Conservation (phyloP, 495 filamentous ascomycete species). For the Filosporella fistucella region DNA sequence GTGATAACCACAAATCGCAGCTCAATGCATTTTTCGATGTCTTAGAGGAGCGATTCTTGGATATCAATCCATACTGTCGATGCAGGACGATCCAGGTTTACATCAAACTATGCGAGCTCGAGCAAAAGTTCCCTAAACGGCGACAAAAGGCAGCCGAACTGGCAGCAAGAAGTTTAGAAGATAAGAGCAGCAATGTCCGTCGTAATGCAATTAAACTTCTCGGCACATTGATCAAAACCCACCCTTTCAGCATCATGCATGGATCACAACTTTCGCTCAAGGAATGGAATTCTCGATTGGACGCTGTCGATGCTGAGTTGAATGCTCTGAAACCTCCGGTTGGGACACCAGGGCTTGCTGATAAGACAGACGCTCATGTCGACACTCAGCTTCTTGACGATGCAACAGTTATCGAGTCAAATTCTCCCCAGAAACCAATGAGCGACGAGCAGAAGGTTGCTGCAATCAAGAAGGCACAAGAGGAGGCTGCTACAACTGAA, state of each 20-base stretch:
- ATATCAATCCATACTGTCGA: conserved; percentile 95
- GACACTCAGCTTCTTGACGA: conserved; percentile 83
- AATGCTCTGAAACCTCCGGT: conserved; percentile 74
- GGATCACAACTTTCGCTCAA: conserved; percentile 78
- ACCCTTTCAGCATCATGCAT: conserved; percentile 90
- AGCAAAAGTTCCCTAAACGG: conserved; percentile 91
- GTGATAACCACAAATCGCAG: conserved; percentile 87
- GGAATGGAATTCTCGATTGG: conserved; percentile 78
- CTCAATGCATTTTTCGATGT: conserved; percentile 97
- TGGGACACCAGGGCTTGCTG: conserved; percentile 71
- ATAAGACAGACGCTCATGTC: conserved; percentile 48
- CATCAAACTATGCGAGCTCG: conserved; percentile 83
- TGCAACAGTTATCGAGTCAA: conserved; percentile 72
- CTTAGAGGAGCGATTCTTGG: conserved; percentile 90
- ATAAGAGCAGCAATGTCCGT: conserved; percentile 97
- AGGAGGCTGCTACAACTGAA: conserved; percentile 65
- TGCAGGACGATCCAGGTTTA: conserved; percentile 91
- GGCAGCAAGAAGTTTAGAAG: conserved; percentile 82
- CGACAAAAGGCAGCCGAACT: conserved; percentile 81
- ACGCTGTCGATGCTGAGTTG: conserved; percentile 76
- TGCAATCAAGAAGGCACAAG: conserved; percentile 62
- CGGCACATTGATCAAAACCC: conserved; percentile 80
- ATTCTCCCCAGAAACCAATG: conserved; percentile 49
- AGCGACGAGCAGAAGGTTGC: conserved; percentile 53
- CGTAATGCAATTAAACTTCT: conserved; percentile 93